Conservation (phyloP, 2,329 filamentous ascomycete species). For the Dactylellina cionopaga region DNA sequence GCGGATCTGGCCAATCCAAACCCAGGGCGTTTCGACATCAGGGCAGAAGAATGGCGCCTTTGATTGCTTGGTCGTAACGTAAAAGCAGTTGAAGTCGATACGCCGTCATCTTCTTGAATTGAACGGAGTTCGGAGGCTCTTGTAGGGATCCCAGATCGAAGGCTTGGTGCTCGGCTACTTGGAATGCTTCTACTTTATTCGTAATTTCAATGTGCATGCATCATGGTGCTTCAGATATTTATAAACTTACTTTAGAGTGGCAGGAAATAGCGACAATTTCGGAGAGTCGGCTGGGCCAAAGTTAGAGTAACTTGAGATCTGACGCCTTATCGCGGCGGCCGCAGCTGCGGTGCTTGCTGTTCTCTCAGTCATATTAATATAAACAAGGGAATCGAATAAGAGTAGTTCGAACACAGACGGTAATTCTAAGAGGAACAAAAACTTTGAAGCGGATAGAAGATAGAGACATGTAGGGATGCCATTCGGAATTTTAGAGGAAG, state of each 20-base stretch:
- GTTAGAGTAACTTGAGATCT: conserved; percentile 2
- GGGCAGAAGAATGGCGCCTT: conserved; percentile 17
- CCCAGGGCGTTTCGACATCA: conserved; percentile 7
- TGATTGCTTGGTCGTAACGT: neutral
- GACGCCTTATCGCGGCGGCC: conserved; percentile 26
- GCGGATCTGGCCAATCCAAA: conserved; percentile 28
- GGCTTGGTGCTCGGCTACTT: conserved; percentile 37
- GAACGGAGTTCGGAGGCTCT: conserved; percentile 28
- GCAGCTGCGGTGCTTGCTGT: conserved; percentile 36
- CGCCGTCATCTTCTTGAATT: conserved; percentile 31
- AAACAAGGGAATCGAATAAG: neutral
- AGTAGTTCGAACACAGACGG: neutral
- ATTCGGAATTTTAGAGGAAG: neutral
- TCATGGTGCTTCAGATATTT: neutral
- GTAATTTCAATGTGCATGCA: too few relatives aligned
- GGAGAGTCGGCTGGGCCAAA: conserved; percentile 13
- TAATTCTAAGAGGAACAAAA: neutral
- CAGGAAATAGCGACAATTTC: conserved; percentile 32
- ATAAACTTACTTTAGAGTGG: conserved; percentile 21
- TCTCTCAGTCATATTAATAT: conserved; percentile 4
- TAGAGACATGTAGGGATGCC: too few relatives aligned
- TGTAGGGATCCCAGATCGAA: conserved; percentile 12
- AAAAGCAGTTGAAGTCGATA: neutral
- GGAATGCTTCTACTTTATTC: conserved; percentile 23
- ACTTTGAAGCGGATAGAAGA: neutral